Percentiles rank a stretch among this genome's conserved stretches.
Conservation (phyloP, 371 early-diverging fungal genomes). For the Dinochytrium kinnereticum region DNA sequence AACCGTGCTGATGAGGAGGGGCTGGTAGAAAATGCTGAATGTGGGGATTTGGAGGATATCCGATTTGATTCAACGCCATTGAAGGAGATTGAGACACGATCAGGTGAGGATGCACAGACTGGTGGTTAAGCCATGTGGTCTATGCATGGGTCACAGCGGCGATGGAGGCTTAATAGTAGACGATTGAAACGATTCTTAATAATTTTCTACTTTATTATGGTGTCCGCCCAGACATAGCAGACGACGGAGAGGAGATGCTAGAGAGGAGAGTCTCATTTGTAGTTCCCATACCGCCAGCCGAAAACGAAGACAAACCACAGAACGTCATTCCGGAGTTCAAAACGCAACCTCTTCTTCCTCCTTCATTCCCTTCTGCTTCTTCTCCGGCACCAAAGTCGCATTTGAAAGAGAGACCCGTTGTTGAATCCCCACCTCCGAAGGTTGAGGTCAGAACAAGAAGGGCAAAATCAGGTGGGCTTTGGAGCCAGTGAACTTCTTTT, state of each 20-base stretch:
- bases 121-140: no score
- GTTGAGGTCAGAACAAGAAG: neutral
- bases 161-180: no score
- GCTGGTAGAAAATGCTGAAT: neutral
- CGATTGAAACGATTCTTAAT: no score
- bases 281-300: neutral
- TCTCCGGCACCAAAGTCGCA: no score
- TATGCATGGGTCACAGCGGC: no score
- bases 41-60: no score
- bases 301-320: neutral
- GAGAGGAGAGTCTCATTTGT: conserved; percentile 15
- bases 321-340: neutral
- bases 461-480: conserved; percentile 4
- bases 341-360: no score
- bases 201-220: neutral
- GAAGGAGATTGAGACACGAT: neutral
- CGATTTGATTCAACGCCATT: neutral
- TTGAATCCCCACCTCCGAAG: neutral
- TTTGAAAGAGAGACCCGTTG: no score
- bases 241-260: neutral
- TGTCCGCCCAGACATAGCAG: neutral
- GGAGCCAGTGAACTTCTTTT: no score
- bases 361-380: no score
- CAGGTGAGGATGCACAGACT: neutral
- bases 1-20: neutral